Conservation (phyloP, 1,139 yeast species). For the Yamadazyma jaroonii region DNA sequence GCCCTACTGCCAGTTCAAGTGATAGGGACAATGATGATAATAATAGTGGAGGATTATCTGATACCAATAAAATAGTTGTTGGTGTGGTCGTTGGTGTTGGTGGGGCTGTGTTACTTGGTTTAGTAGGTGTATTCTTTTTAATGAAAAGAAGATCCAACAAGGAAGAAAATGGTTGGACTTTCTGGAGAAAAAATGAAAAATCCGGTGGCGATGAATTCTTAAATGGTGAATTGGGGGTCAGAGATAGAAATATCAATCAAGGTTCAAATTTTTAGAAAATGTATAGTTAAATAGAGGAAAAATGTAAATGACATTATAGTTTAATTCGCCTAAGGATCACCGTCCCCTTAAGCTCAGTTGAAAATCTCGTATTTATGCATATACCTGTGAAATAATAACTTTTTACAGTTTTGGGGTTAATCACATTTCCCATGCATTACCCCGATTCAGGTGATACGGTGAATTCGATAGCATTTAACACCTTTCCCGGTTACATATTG, state of each 20-base stretch:
- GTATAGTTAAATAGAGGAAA: neutral
- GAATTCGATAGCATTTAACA: too few species aligned
- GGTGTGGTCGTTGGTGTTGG: conserved; percentile 54
- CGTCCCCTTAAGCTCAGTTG: too few species aligned
- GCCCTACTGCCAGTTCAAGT: conserved; percentile 28
- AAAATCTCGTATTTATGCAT: neutral
- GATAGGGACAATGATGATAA: conserved; percentile 7
- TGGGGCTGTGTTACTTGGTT: conserved; percentile 40
- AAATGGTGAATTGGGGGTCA: conserved; percentile 57
- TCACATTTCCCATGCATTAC: too few species aligned
- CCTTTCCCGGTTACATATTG: too few species aligned
- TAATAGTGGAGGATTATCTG: conserved; percentile 34
- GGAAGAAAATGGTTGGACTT: conserved; percentile 43
- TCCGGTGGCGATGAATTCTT: conserved; percentile 52
- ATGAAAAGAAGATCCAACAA: conserved; percentile 32
- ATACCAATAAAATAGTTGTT: conserved; percentile 45
- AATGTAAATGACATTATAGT: neutral
- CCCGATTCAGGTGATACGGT: too few species aligned
- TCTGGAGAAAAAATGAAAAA: conserved; percentile 51
- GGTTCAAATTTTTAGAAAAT: conserved; percentile 40
- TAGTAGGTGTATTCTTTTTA: conserved; percentile 34
- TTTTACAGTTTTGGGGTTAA: too few species aligned
- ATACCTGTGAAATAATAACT: neutral
- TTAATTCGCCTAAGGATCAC: neutral
- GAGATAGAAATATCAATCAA: conserved; percentile 45